Conservation (phyloP, 1,139 yeast genomes). For the Geotrichum cucujoidarum region DNA sequence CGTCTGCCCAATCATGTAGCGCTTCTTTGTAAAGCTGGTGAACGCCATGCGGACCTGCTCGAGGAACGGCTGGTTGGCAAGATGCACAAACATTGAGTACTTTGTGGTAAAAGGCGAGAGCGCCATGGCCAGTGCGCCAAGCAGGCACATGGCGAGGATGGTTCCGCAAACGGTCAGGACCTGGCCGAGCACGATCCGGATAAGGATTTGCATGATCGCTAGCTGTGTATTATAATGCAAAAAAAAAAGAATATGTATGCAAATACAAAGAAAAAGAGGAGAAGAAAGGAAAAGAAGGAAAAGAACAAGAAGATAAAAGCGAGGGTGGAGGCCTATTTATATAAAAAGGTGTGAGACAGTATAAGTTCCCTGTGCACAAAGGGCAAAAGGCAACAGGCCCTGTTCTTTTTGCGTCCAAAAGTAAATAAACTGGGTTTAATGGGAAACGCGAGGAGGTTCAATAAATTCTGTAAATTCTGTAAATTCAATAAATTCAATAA, state of each 20-base stretch:
- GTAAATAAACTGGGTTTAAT: too few relatives aligned
- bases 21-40: constrained; percentile 15
- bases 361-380: not conserved
- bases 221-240: not conserved
- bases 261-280: not conserved
- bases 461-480: too few relatives aligned
- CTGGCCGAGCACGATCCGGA: constrained; percentile 16
- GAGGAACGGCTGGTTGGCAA: constrained; percentile 15
- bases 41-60: constrained; percentile 19
- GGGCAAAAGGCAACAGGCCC: not conserved
- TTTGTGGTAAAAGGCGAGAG: constrained; percentile 17
- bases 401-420: too few relatives aligned
- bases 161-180: constrained; percentile 16
- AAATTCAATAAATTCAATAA: too few relatives aligned
- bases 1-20: constrained; percentile 21
- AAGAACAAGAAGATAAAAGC: not conserved
- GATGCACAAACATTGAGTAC: constrained; percentile 13
- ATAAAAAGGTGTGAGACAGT: not conserved
- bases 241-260: not conserved
- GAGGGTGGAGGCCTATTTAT: not conserved
- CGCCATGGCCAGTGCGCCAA: constrained; percentile 13
- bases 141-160: constrained; percentile 12
- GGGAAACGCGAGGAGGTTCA: too few relatives aligned
- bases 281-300: not conserved
- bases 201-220: constrained; percentile 11